phyloP scores from a whole-genome alignment of 805 yeast genomes.

The Metschnikowia sp. region DNA sequence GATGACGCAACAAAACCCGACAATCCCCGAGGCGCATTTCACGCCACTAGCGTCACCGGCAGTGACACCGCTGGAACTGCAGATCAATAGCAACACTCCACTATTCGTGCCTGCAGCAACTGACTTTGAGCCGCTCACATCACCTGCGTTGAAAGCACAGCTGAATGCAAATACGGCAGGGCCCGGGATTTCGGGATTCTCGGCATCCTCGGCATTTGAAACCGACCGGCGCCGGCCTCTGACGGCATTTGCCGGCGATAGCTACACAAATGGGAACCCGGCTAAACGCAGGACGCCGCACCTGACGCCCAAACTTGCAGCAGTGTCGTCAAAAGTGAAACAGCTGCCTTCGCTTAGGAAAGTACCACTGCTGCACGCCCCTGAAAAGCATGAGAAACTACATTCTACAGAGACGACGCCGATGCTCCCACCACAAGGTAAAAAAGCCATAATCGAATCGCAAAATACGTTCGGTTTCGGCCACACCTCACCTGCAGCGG shows the following conservation, averaged over 20 bases:
- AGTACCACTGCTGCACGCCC: constrained; percentile 20
- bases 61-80: constrained; percentile 57
- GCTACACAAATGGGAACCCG: constrained; percentile 15
- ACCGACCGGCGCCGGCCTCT: constrained; percentile 30
- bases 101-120: constrained; percentile 17
- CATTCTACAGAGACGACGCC: constrained; percentile 20
- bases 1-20: not conserved
- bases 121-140: constrained; percentile 54
- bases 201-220: not conserved
- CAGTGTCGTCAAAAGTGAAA: constrained; percentile 22
- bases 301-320: constrained; percentile 39
- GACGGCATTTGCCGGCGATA: constrained; percentile 30
- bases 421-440: constrained; percentile 39
- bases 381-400: constrained; percentile 18
- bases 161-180: constrained; percentile 6
- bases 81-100: constrained; percentile 20
- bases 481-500: constrained; percentile 5
- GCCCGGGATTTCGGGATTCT: not conserved
- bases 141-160: constrained; percentile 62
- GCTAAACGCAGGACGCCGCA: constrained; percentile 43
- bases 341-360: constrained; percentile 33
- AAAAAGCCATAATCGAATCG: constrained; percentile 22
- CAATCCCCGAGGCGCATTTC: constrained; percentile 48
- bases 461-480: not conserved
- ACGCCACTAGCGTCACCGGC: constrained; percentile 80